Base-by-base conservation (phyloP, 2,329 filamentous ascomycete species). In the Chrysoporthe austroafricana region DNA sequence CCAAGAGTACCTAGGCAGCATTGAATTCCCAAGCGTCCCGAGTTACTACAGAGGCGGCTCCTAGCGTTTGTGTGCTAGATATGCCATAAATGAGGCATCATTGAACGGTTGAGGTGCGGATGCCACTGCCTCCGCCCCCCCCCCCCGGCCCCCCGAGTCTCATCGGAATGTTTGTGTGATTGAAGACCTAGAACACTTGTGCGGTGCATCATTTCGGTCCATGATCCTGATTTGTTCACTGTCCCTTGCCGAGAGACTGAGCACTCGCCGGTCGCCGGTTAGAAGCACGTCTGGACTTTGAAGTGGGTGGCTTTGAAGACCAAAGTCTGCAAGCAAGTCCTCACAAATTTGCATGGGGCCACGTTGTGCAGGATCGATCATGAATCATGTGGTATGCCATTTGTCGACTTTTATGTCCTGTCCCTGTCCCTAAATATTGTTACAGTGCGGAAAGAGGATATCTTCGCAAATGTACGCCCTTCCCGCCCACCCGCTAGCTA, bases 361-460 rank as follows among this genome's bases (percentile, higher is more conserved):
- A 44, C 18, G 7, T 39, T 32, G 52, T 26, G 21, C 21, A 13
- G 32, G 26, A 34, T 21, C 50, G 42, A 32, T 62, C 59, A 57
- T 66, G 48, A 62, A 44, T 66, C 64, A 66, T 66, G 14, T 46
- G 60, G 64, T 57, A 57, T 62, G 26, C 42, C 59, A 57, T 66
- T 66, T 62, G 46, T 62, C 42, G 46, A 63, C 21, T 66, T 66
- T 65, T 62, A n/a, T 58, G 36, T 26, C 58, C 36, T 62, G 57
- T 26, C 48, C 58, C 59, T 44, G 50, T 39, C 58, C 64, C 50
- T 66, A 58, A 48, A 57, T 57, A 62, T 62, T 62, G 48, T 57
- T 62, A 66, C 64, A 66, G 57, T 32, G 50, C 58, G 60, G 48
- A 60, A 66, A 50, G 57, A 60, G n/a, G 58, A 54, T 39, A 32